Base-by-base conservation (phyloP, 495 filamentous ascomycete species). In the Xylaria palmicola region DNA sequence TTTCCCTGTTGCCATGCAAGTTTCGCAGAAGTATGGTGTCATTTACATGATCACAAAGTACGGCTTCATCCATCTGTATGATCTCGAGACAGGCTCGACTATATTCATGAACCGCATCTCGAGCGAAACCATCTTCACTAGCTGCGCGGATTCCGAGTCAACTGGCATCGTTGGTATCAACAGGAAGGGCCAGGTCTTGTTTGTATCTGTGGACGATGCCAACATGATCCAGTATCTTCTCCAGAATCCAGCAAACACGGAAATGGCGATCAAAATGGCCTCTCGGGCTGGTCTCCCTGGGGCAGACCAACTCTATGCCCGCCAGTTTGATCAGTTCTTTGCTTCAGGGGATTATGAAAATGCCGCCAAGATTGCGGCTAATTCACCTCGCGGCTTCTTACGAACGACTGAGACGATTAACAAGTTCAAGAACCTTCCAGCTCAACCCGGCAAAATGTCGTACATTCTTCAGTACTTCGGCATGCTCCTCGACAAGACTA, bases 71-170 rank as follows among this genome's bases (percentile, higher is more conserved):
- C 94, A 99, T 74, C 84, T 99, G 9, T 98, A 98, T 74, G 94
- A 99, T 68, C 85, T 99, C 44, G 94, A 98, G 78, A 93, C 90
- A 6, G 94, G 90, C 34, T 91, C 90, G n/a, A 94, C 92, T 71
- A 93, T 99, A 70, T 99, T 97, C 85, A 96, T 99, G 93, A 98
- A 99, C 78, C 89, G 94, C 52, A 99, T 99, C 68, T 99, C 94
- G 20, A 95, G 92, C 77, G 94, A 99, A 71, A 99, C 94, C 0
- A 98, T 99, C 69, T 99, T 99, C 77, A 93, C 92, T 15, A 96
- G 92, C 12, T 87, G 92, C 5, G 77, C 86, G 13, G 93, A 98
- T 70, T 83, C 82, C n/a, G 87, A 92, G 1, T 91, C 90, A 24
- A 85, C 85, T 56, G 94, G 94, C 66, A 86, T 97, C 61, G 82